Base-by-base conservation (phyloP, 495 filamentous ascomycete genomes). In the Bacidia rubella region DNA sequence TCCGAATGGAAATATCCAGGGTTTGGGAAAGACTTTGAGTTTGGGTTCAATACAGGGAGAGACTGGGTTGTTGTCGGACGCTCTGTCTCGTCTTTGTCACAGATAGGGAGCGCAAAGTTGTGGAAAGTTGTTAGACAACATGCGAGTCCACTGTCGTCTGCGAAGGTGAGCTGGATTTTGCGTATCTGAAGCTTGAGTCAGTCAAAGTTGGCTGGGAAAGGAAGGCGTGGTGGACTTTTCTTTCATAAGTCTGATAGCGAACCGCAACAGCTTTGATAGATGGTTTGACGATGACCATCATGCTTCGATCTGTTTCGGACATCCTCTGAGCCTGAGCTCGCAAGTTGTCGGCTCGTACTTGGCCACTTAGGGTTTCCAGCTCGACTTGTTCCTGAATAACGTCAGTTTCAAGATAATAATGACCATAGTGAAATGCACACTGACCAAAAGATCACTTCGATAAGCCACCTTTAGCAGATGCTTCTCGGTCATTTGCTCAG, bases 151-250 rank as follows among this genome's bases (percentile, higher is more conserved):
- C 45, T 49, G 11, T 11, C 35, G 12, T 47, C 50, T 11, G 21
- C 40, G 38, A 62, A 62, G 1, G 52, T 57, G 51, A 62, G 52
- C 35, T 62, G 59, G n/a, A 54, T 47, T 49, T 51, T 57, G 25
- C 60, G 52, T 19, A 58, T 51, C 57, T 62, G 25, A 23, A 46
- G 43, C n/a, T 25, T 9, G 11, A 44, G 19, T 44, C 7, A 12
- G 15, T 21, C n/a, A n/a, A n/a, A 32, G 23, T n/a, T 17, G 10
- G 45, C 4, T 10, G 29, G 10, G 2, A 38, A 25, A 9, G 29
- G 47, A n/a, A 32, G 12, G n/a, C 9, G 27, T 11, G 11, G 19
- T 19, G 29, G 51, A 56, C 59, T 43, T 58, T 52, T 11, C 58
- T 48, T 19, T 57, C 24, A 3, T 51, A 39, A 32, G 57, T 41